phyloP scores from a whole-genome alignment of 768 basidiomycete genomes.

The Calocera cornea region DNA sequence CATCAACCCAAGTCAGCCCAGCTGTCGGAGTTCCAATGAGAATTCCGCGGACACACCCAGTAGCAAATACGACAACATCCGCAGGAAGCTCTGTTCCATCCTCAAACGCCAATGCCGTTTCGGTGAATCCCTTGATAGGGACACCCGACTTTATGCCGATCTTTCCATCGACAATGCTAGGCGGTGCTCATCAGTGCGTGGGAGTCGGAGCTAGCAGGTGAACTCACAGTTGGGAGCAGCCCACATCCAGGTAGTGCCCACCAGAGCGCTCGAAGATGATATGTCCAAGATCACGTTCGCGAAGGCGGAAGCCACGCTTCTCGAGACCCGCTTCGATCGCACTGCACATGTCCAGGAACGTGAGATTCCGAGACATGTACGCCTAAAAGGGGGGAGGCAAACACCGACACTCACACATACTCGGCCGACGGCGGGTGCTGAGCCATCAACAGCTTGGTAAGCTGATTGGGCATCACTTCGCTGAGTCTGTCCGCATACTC shows the following conservation, averaged over 20 bases:
- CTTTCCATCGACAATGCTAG: neutral
- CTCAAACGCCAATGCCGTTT: neutral
- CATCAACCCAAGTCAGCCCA: neutral
- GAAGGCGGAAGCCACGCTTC: neutral
- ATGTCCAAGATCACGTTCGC: neutral
- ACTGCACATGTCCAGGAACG: neutral
- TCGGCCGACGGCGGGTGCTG: neutral
- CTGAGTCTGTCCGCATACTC: neutral
- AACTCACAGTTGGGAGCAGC: neutral
- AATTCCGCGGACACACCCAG: constrained; percentile 1
- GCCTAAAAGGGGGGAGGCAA: no score
- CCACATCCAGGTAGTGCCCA: neutral
- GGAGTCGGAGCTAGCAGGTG: neutral
- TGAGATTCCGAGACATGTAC: no score
- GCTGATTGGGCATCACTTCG: neutral
- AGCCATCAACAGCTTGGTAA: neutral
- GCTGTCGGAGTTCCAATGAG: neutral
- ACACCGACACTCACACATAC: neutral
- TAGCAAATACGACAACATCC: constrained; percentile 10
- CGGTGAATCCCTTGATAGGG: neutral
- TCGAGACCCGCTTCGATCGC: neutral
- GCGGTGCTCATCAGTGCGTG: neutral
- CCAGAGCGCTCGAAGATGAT: neutral
- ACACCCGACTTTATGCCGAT: constrained; percentile 7
- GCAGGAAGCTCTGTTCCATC: constrained; percentile 6